Base-by-base conservation (phyloP, 495 filamentous ascomycete species). In the Lindgomyces ingoldianus region DNA sequence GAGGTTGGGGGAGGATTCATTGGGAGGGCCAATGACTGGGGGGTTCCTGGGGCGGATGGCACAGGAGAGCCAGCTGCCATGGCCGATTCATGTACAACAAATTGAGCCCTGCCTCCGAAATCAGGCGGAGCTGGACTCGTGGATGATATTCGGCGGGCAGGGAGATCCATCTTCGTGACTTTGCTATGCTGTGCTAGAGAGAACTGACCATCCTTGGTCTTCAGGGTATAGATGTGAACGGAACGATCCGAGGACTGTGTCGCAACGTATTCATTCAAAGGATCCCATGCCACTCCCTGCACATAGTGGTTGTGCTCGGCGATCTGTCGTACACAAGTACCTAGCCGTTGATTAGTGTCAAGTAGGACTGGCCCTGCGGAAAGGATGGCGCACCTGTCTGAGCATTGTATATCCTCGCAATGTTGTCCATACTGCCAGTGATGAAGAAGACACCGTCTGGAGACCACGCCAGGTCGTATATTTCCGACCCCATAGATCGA, bases 261-360 rank as follows among this genome's bases (percentile, higher is more conserved):
- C 21, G 95, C 94, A 47, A 99, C 90, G 74, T 90, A 99, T 79
- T 99, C 94, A 75, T 99, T 99, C 27, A 96, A 78, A 33, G 94
- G 94, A 77, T 99, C 94, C 94, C 94, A 99, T 1, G 95, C 92
- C 18, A 99, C 94, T 36, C 94, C 94, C 78, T 99, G 94, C 19
- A 99, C 94, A 71, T 97, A 99, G 75, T 99, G 94, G 70, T 93
- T 96, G 78, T 99, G 94, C 73, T 99, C 94, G 44, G 94, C 95
- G 65, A 99, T 99, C 73, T 97, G 93, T 56, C 94, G 87, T 58
- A 99, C 88, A 70, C 93, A 87, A 79, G 88, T 86, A 27, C 94
- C 93, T 96, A 62, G 45, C 49, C 48, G 41, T 12, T 21, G 6
- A 14, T 68, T n/a, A 63, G 52, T 10, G 41, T 21, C 36, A 61